Evolutionary conservation across 257 asterid genomes (phyloP), one percentile per base, ranked within the genome.

Genomic region (Solanum etuberosum): DNA sequence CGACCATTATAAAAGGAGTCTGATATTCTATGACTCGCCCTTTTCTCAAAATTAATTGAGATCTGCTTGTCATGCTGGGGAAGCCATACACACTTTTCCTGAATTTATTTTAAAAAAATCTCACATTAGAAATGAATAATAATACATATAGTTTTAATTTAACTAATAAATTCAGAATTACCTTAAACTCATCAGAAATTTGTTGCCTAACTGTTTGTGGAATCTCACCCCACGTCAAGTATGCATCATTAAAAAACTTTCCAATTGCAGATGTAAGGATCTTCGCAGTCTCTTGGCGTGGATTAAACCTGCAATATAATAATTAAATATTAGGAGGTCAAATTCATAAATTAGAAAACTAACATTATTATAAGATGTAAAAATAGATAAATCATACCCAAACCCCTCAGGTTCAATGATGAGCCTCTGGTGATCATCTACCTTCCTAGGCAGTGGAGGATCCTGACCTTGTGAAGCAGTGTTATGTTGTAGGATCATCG

Each of bases 21-120:
- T 0, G 67, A 0, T 21, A 57, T 8, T 21, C 1, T 57, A 0
- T 21, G 12, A 1, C 67, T 20, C 2, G 13, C 27, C 23, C 27
- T 57, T 57, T 57, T 57, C 2, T 57, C 27, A 57, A 57, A 57
- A 20, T 57, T 57, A 57, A 57, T 8, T 20, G 27, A 5, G 7
- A 57, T 57, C 6, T 20, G 27, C 67, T 57, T 57, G 23, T 21
- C 67, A 57, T 57, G 27, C 25, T 7, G 11, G 6, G 27, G 67
- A 57, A 20, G 27, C 67, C 67, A 57, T 57, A 9, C 13, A 0
- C 67, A 57, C 0, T 57, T 57, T 57, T 57, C 67, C 67, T 57
- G 5, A 7, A 57, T 23, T 61, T 10, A 25, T n/a, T 63, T 54
- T 54, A 6, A 2, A 25, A 63, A 63, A 4, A 5, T 25, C 72